phyloP scores from a whole-genome alignment of 1,284 basidiomycete species.

The Leccinum pallidistipes region DNA sequence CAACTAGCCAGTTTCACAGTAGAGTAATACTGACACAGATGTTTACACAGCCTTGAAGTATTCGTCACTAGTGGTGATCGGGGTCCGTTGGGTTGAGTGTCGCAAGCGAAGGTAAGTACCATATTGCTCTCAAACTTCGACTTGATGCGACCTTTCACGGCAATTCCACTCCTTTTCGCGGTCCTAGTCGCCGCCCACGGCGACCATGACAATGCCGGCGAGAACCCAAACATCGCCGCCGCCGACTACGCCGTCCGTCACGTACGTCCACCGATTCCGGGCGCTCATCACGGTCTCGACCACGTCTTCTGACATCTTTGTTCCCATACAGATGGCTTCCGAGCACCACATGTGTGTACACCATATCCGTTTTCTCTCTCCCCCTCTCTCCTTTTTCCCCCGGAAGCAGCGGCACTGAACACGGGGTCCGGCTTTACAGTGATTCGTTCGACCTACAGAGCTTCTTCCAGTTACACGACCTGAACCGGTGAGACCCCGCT shows the following conservation, averaged over 20 bases:
- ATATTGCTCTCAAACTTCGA: not conserved
- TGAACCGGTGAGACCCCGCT: conserved; percentile 63
- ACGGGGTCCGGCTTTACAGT: conserved; percentile 38
- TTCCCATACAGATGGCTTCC: conserved; percentile 63
- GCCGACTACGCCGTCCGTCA: conserved; percentile 50
- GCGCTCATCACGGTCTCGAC: not conserved
- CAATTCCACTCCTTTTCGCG: conserved; percentile 25
- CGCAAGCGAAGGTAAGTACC: not conserved
- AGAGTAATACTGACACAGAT: too few species aligned
- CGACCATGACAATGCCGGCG: conserved; percentile 29
- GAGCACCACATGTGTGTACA: conserved; percentile 78
- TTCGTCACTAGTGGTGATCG: conserved; percentile 15
- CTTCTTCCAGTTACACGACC: conserved; percentile 90
- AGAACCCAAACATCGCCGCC: conserved; percentile 23
- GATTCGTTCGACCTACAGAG: conserved; percentile 77
- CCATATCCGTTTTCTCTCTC: conserved; percentile 14
- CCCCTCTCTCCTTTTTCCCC: not conserved
- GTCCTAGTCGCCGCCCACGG: conserved; percentile 33
- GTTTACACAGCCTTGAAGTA: not conserved
- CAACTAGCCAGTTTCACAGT: too few species aligned
- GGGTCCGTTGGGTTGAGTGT: conserved; percentile 13
- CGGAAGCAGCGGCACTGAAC: not conserved
- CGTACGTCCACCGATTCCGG: conserved; percentile 41
- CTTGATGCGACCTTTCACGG: conserved; percentile 24
- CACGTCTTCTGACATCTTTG: conserved; percentile 18